Conservation (phyloP, 1,139 yeast genomes). For the Yamadazyma jaroonii region DNA sequence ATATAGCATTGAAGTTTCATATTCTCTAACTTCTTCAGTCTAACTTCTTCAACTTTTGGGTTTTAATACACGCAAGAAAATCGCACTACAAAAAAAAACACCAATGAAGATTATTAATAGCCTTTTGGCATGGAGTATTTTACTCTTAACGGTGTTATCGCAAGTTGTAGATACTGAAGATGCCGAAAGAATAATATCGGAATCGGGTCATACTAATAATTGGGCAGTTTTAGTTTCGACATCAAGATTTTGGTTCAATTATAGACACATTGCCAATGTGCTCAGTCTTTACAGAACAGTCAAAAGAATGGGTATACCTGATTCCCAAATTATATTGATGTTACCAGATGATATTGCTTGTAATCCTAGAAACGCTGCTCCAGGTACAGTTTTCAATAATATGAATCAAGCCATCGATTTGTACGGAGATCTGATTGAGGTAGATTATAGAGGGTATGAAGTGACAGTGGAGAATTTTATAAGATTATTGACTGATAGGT, state of each 20-base stretch:
- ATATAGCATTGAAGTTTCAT: no score
- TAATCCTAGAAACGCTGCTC: conserved; percentile 92
- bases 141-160: not conserved
- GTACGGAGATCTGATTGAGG: conserved; percentile 93
- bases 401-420: conserved; percentile 92
- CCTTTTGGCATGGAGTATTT: not conserved
- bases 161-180: conserved; percentile 15
- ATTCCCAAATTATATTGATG: conserved; percentile 95
- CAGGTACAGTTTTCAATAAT: conserved; percentile 94
- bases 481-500: conserved; percentile 84
- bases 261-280: conserved; percentile 96
- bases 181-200: conserved; percentile 23
- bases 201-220: conserved; percentile 70
- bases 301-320: conserved; percentile 93
- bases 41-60: not conserved
- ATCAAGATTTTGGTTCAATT: conserved; percentile 96
- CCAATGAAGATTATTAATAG: not conserved
- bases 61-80: not conserved
- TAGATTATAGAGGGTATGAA: conserved; percentile 95
- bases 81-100: conserved; percentile 1
- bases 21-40: not conserved
- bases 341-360: conserved; percentile 96
- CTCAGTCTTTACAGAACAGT: conserved; percentile 93
- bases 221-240: conserved; percentile 97
- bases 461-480: conserved; percentile 96